phyloP scores from a whole-genome alignment of 352 stramenopile genomes.

The Pythium rishiriense region DNA sequence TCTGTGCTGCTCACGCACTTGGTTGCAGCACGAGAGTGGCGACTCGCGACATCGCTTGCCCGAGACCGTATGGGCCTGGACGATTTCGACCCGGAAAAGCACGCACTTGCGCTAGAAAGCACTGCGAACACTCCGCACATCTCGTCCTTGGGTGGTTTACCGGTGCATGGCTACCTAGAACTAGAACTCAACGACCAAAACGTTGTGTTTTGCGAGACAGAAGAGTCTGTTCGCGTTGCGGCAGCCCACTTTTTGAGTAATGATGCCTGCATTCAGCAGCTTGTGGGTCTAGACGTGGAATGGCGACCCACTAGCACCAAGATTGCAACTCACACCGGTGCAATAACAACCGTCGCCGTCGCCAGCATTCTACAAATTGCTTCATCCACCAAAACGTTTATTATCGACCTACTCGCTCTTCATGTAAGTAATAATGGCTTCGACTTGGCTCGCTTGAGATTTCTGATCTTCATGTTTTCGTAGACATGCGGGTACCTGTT shows the following conservation, averaged over 20 bases:
- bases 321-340: constrained; percentile 23
- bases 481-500: constrained; percentile 47
- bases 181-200: constrained; percentile 25
- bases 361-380: constrained; percentile 72
- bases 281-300: constrained; percentile 67
- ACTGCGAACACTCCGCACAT: not conserved
- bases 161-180: constrained; percentile 34
- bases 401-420: constrained; percentile 58
- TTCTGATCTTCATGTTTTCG: not conserved
- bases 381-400: constrained; percentile 40
- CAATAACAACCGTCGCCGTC: constrained; percentile 31
- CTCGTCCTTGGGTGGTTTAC: constrained; percentile 19
- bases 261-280: not conserved
- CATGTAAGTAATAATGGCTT: constrained; percentile 39
- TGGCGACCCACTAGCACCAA: constrained; percentile 52
- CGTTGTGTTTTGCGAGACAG: constrained; percentile 48
- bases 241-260: constrained; percentile 32
- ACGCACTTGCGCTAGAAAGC: constrained; percentile 2
- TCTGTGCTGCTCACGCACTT: constrained; percentile 49
- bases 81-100: constrained; percentile 40
- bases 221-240: constrained; percentile 20
- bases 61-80: constrained; percentile 35
- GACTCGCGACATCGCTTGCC: constrained; percentile 31
- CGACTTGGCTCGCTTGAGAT: not conserved
- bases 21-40: constrained; percentile 35